A percentile compares a stretch with the other conserved stretches of the same genome.
Evolutionary conservation across 306 rosid species (phyloP).

Genomic region (Clitoria ternatea): DNA sequence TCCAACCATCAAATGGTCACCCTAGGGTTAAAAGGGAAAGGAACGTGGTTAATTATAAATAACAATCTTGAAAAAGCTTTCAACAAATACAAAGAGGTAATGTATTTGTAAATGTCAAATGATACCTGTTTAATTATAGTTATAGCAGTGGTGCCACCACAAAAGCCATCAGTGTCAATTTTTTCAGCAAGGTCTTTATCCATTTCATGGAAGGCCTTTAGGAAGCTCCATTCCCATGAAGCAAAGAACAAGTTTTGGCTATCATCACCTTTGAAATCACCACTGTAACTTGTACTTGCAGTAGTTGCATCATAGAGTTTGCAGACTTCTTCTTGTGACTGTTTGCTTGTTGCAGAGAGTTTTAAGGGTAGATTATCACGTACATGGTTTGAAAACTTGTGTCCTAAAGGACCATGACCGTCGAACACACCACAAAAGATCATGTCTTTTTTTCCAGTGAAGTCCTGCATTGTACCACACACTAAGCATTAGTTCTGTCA

Average conservation of each 20-base stretch:
- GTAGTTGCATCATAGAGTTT: neutral
- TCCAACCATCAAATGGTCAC: conserved; percentile 56
- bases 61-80: neutral
- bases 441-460: conserved; percentile 48
- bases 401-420: conserved; percentile 93
- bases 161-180: conserved; percentile 38
- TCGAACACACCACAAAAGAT: conserved; percentile 87
- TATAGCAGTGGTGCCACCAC: conserved; percentile 78
- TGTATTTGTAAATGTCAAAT: neutral
- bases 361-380: conserved; percentile 67
- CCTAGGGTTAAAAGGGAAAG: conserved; percentile 57
- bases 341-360: conserved; percentile 51
- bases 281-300: neutral
- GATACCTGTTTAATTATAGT: conserved; percentile 70
- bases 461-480: conserved; percentile 39
- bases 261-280: neutral
- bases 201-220: conserved; percentile 51
- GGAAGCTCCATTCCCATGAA: conserved; percentile 59
- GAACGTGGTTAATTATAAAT: no score
- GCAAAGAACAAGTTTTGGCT: conserved; percentile 34
- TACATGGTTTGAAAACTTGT: conserved; percentile 47
- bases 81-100: neutral
- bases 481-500: conserved; percentile 1
- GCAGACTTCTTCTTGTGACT: conserved; percentile 27
- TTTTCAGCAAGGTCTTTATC: conserved; percentile 53